Conservation (phyloP, 306 rosid genomes). For the Cucumis sativus region DNA sequence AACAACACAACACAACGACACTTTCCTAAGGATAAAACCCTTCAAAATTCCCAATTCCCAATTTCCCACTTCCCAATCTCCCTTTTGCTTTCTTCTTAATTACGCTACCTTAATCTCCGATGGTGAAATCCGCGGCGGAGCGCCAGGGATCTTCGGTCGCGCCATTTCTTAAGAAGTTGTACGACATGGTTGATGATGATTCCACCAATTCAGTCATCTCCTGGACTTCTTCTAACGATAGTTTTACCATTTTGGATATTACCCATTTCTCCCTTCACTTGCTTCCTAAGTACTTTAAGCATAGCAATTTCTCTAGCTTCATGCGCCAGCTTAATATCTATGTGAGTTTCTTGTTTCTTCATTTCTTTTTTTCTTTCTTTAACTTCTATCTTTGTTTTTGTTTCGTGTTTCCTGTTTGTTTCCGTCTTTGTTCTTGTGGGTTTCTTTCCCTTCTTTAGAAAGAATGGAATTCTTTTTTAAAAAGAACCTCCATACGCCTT, state of each 20-base stretch:
- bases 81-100: not conserved
- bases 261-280: conserved; percentile 48
- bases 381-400: not conserved
- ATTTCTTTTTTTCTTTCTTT: no score
- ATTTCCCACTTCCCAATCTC: not conserved
- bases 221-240: conserved; percentile 29
- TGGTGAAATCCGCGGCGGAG: conserved; percentile 46
- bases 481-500: not conserved
- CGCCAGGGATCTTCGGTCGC: conserved; percentile 35
- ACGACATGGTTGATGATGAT: conserved; percentile 58
- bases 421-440: not conserved
- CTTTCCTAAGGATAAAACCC: not conserved
- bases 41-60: no score
- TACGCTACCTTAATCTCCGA: not conserved
- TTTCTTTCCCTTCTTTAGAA: not conserved
- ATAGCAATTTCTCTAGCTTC: conserved; percentile 80
- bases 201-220: conserved; percentile 43
- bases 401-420: not conserved
- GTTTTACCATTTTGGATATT: conserved; percentile 46
- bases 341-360: conserved; percentile 18
- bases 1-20: not conserved
- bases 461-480: not conserved
- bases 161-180: conserved; percentile 65
- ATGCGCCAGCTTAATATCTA: conserved; percentile 85
- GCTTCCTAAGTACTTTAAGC: conserved; percentile 67